A percentile compares a stretch with the other conserved stretches of the same genome.
phyloP scores from a whole-genome alignment of 371 early-diverging fungal species.

The Mortierella sp. region DNA sequence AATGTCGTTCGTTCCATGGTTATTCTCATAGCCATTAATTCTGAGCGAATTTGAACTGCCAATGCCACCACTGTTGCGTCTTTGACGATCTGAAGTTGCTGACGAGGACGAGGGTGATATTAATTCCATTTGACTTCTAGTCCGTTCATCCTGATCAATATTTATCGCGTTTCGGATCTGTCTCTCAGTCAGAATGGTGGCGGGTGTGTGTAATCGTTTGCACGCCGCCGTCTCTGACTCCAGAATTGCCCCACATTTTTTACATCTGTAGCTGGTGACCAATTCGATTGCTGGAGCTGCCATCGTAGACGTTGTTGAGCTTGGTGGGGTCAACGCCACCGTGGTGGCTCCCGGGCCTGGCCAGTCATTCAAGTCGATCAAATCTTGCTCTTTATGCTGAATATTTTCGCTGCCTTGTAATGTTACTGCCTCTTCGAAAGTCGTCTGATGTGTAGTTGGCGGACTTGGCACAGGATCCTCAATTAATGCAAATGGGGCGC shows the following conservation, averaged over 20 bases:
- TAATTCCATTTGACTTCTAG: background rate
- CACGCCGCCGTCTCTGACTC: slow-evolving; percentile 39
- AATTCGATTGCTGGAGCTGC: slow-evolving; percentile 10
- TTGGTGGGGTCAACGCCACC: background rate
- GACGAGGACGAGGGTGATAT: background rate
- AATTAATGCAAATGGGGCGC: slow-evolving; percentile 1
- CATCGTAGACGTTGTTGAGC: background rate
- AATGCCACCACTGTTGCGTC: background rate
- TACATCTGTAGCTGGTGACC: slow-evolving; percentile 26
- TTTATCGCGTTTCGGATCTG: slow-evolving; percentile 14
- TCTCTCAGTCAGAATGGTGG: background rate
- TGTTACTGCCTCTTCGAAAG: background rate
- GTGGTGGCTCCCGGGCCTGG: background rate
- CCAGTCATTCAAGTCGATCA: slow-evolving; percentile 14
- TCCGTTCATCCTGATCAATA: slow-evolving; percentile 11
- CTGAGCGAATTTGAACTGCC: background rate
- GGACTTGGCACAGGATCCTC: background rate
- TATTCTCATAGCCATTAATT: background rate
- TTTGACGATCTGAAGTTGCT: background rate
- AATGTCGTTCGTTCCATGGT: background rate
- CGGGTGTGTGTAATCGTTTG: slow-evolving; percentile 21
- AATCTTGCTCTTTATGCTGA: slow-evolving; percentile 1
- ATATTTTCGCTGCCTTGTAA: background rate
- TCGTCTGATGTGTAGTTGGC: background rate
- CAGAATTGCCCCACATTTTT: slow-evolving; percentile 32